Percentiles rank a stretch among this genome's conserved stretches.
phyloP scores from a whole-genome alignment of 306 rosid genomes.

The Nissolia schottii region DNA sequence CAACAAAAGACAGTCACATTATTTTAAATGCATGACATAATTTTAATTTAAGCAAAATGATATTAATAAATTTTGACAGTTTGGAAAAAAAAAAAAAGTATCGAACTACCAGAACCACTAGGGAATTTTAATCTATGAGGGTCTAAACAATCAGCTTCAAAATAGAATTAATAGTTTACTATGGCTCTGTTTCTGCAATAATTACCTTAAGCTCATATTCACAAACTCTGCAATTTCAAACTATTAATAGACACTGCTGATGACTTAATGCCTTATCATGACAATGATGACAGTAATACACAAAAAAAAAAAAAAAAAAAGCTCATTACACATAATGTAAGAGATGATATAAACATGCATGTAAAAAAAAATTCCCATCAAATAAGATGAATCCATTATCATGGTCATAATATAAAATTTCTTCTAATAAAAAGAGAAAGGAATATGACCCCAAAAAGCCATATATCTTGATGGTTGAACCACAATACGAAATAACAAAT shows the following conservation, averaged over 20 bases:
- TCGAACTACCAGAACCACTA: neutral
- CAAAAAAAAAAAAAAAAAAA: too few species aligned
- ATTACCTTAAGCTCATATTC: neutral
- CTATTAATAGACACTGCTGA: neutral
- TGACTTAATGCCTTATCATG: too few species aligned
- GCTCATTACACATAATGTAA: neutral
- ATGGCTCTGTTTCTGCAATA: neutral
- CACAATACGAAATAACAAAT: too few species aligned
- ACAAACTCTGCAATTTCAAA: neutral
- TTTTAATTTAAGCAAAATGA: neutral
- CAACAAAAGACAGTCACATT: conserved; percentile 9
- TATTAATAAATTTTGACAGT: neutral
- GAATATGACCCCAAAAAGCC: neutral
- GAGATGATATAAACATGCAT: neutral
- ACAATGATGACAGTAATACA: neutral
- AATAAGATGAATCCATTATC: neutral
- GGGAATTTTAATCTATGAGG: neutral
- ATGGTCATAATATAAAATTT: neutral
- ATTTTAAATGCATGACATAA: neutral
- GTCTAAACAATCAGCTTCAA: neutral
- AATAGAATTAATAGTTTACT: neutral
- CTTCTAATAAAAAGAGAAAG: neutral
- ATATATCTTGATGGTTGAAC: neutral
- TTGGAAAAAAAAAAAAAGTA: neutral
- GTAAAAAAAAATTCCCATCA: neutral